Percentiles rank a stretch among this genome's conserved stretches.
Conservation (phyloP, 2,329 filamentous ascomycete species). For the Microthyrium microscopicum region DNA sequence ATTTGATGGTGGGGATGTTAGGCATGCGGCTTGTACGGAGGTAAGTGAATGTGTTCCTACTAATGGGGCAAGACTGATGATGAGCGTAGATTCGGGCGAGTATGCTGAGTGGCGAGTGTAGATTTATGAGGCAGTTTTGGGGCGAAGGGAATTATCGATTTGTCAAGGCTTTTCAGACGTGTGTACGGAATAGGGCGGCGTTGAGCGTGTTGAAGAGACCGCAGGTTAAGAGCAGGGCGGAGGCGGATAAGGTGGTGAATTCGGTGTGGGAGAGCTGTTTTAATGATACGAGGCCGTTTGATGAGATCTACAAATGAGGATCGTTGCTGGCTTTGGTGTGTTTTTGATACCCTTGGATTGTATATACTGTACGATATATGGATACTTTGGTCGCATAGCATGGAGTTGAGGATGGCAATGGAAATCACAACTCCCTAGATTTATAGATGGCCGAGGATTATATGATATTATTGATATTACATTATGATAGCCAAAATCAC, state of each 20-base stretch:
- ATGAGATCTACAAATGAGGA: conserved; percentile 83
- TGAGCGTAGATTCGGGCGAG: conserved; percentile 63
- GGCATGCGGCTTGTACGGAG: conserved; percentile 89
- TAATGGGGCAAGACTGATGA: conserved; percentile 1
- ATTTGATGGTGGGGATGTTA: conserved; percentile 65
- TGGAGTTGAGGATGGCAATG: too few relatives aligned
- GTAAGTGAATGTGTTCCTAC: conserved; percentile 28
- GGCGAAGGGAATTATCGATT: conserved; percentile 42
- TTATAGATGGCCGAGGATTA: too few relatives aligned
- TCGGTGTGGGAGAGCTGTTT: conserved; percentile 99
- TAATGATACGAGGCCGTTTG: conserved; percentile 82
- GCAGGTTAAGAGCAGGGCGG: conserved; percentile 68
- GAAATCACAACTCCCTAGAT: too few relatives aligned
- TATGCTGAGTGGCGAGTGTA: conserved; percentile 83
- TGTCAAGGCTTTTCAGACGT: conserved; percentile 64
- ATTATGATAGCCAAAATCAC: too few relatives aligned
- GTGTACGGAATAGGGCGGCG: conserved; percentile 35
- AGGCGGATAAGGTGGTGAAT: conserved; percentile 79
- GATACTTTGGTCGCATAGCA: too few relatives aligned
- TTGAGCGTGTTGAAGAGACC: conserved; percentile 44
- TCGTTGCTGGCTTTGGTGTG: too few relatives aligned
- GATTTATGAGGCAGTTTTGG: conserved; percentile 76
- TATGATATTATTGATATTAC: too few relatives aligned
- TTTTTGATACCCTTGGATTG: too few relatives aligned
- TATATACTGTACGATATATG: too few relatives aligned